Base-by-base conservation (phyloP, 2,329 filamentous ascomycete genomes). In the Coniochaeta pulveracea region DNA sequence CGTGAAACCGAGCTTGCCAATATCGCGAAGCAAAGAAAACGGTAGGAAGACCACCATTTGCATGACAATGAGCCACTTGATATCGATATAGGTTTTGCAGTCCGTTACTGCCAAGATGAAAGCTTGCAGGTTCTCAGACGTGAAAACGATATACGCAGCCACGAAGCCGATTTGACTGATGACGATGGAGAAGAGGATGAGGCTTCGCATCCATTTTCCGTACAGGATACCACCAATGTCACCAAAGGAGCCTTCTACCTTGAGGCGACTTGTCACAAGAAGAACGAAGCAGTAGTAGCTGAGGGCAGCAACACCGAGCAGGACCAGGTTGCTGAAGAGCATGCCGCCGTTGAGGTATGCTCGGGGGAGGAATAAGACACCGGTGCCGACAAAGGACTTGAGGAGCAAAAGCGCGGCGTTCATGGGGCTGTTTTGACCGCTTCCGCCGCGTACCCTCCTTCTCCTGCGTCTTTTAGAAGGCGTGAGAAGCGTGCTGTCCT, bases 261-360 rank as follows among this genome's bases (percentile, higher is more conserved):
- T 81, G 31, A 94, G 64, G 21, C 91, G 80, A 2, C 86, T 91
- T 38, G 80, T 80, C 41, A 95, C 86, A 19, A 98, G 72, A 10
- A 98, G 69, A 26, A 98, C 86, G 58, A 98, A 98, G 61, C 88
- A 95, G 63, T 95, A 94, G 60, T 94, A 98, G 53, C 88, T 95
- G 38, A 98, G 65, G 3, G 72, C 64, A 6, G 91, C 88, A 11
- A 98, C 85, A 24, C 69, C 72, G 15, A 98, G 64, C n/a, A 98
- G 72, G 11, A 98, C 82, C 33, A 93, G 43, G 51, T 93, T 94
- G 48, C 86, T 94, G 58, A 98, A 98, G 11, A 94, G 62, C 88
- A 98, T 96, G 37, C 91, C 91, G 34, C 91, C 91, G 48, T 94
- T 98, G 42, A 95, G 71, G 52, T 91, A 98, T 4, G 91, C 89